Base-by-base conservation (phyloP, 192 early-diverging fungal genomes). In the Linderina pennispora region DNA sequence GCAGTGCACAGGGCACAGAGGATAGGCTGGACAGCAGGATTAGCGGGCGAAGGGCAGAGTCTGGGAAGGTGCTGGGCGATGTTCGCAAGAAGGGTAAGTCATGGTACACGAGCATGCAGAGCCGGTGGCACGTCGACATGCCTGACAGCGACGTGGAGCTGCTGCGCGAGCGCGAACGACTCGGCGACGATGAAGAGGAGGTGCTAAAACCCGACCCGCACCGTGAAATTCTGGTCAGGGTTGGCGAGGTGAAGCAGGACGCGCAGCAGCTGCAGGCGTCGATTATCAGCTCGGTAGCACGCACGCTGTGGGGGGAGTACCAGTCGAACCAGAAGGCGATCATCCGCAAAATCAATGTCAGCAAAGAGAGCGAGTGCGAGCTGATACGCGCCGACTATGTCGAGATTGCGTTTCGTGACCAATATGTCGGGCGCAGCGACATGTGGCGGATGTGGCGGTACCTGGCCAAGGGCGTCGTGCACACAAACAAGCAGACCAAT, bases 371-470 rank as follows among this genome's bases (percentile, higher is more conserved):
- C 0, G 62, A 71, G 48, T 67, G 74, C 40, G 74, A 74, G 19
- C 42, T 58, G 7, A 81, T 91, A 13, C 67, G 81, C 4, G 82
- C 89, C 3, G 82, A 86, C 37, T 86, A 87, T 66, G 66, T 98
- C 13, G 95, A 95, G 50, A 63, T 98, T 16, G 60, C 78, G 4
- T 90, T 98, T 45, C 77, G 83, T 22, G 90, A 95, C 51, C 93
- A 97, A 49, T 95, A 94, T 55, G 73, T 98, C 17, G 89, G 84
- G 8, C 76, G 92, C 50, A 82, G 81, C 63, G 92, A 97, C 62
- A 97, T 97, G 92, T 95, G 92, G 91, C 55, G 85, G 39, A 51
- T 97, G 23, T 82, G 88, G 54, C 79, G 78, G 23, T 68, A 69
- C 21, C 61, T 98, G 18, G 71, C 76, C 3, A 77, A 77, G 21